Conservation (phyloP, 805 yeast genomes). For the Starmerella potacharoeniae region DNA sequence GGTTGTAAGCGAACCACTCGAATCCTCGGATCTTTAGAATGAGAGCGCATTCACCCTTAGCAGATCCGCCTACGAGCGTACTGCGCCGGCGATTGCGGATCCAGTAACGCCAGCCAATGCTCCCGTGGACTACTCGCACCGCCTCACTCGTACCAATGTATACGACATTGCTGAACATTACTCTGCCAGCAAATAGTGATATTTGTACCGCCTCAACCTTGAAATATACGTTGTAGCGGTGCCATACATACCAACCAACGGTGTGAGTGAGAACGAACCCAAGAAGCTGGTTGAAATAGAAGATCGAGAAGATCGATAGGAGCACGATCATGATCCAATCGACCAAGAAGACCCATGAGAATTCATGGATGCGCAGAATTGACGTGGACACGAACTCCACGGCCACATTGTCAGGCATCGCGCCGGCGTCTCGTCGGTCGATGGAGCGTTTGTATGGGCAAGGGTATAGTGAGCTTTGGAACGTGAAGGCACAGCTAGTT, state of each 20-base stretch:
- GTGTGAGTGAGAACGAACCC: conserved; percentile 48
- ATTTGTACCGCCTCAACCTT: conserved; percentile 64
- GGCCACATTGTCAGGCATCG: conserved; percentile 12
- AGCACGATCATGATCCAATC: conserved; percentile 68
- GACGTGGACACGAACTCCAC: conserved; percentile 22
- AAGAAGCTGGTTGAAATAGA: conserved; percentile 62
- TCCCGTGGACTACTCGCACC: conserved; percentile 55
- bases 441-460: neutral
- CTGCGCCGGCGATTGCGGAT: conserved; percentile 32
- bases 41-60: conserved; percentile 15
- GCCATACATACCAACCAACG: conserved; percentile 53
- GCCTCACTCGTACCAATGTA: conserved; percentile 66
- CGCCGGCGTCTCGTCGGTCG: neutral
- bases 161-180: conserved; percentile 65
- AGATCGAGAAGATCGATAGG: conserved; percentile 51
- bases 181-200: conserved; percentile 71
- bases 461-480: neutral
- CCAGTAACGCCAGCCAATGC: conserved; percentile 91
- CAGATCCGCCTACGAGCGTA: neutral
- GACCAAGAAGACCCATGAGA: conserved; percentile 65
- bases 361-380: conserved; percentile 25
- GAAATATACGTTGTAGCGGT: conserved; percentile 43
- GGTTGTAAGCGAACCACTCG: conserved; percentile 74
- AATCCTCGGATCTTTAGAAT: conserved; percentile 57
- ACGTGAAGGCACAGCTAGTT: too few species aligned